Percentiles rank a stretch among this genome's conserved stretches.
Evolutionary conservation across 2,329 filamentous ascomycete genomes (phyloP).

Genomic region (Alternaria panax): DNA sequence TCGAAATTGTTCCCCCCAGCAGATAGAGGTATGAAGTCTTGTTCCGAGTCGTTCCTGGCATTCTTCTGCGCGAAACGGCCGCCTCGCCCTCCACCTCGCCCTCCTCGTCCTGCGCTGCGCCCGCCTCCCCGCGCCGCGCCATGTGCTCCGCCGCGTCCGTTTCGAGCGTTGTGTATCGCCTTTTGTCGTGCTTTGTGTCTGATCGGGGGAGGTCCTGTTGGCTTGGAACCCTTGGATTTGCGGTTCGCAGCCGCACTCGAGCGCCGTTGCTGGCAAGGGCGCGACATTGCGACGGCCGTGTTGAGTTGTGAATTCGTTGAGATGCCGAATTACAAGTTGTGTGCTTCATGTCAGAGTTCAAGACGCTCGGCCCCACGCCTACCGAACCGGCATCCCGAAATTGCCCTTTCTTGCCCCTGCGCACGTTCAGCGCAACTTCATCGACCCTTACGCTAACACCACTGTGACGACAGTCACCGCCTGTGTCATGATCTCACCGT

Average conservation of each 20-base stretch:
- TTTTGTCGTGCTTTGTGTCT: slow-evolving; percentile 30
- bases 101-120: slow-evolving; percentile 5
- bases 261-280: slow-evolving; percentile 37
- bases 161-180: slow-evolving; percentile 27
- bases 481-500: background rate
- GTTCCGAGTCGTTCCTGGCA: slow-evolving; percentile 8
- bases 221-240: slow-evolving; percentile 19
- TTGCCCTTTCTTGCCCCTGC: background rate
- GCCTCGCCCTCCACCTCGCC: slow-evolving; percentile 8
- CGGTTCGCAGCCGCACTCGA: slow-evolving; percentile 32
- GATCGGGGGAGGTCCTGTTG: slow-evolving; percentile 24
- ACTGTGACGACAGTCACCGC: background rate
- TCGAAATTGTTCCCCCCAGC: slow-evolving; percentile 27
- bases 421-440: background rate
- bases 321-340: slow-evolving; percentile 3
- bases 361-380: slow-evolving; percentile 15
- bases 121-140: background rate
- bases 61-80: slow-evolving; percentile 14
- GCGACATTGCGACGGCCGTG: slow-evolving; percentile 25
- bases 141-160: slow-evolving; percentile 9
- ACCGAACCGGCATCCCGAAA: slow-evolving; percentile 8
- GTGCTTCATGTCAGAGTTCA: slow-evolving; percentile 13
- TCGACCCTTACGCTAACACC: no score
- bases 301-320: background rate
- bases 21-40: slow-evolving; percentile 23